These are phyloP conservation scores for Arachis monticola DNA, from an alignment of 331 rosid genomes.

Conservation along the genomic window DNA sequence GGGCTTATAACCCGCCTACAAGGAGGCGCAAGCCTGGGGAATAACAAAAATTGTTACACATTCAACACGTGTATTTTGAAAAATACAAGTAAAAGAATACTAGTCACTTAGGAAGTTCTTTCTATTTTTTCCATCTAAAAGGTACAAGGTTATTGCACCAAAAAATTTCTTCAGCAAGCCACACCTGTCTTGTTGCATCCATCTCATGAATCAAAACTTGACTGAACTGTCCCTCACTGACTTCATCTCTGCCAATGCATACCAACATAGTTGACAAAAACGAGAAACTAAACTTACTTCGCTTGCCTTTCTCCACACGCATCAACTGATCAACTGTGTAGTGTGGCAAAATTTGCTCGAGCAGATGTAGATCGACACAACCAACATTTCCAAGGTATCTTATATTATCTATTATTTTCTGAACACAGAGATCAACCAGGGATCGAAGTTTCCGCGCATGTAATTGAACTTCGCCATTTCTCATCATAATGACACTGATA, in stretches of 20 bases:
- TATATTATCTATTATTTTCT: too few species aligned
- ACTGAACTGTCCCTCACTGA: slow-evolving; percentile 79
- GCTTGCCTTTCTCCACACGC: too few species aligned
- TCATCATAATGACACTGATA: too few species aligned
- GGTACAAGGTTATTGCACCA: background rate
- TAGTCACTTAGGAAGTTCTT: background rate
- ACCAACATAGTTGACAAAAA: too few species aligned
- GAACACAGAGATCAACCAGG: too few species aligned
- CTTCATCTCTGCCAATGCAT: slow-evolving; percentile 71
- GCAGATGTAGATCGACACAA: too few species aligned
- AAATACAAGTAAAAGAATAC: background rate
- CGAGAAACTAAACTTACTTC: too few species aligned
- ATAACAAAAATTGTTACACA: background rate
- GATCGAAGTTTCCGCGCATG: too few species aligned
- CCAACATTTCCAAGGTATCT: too few species aligned
- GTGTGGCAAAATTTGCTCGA: too few species aligned
- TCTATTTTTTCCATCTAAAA: background rate
- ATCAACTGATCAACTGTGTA: too few species aligned
- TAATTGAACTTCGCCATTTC: too few species aligned
- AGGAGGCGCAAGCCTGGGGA: slow-evolving; percentile 72
- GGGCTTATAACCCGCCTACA: slow-evolving; percentile 59
- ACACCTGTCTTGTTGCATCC: slow-evolving; percentile 84
- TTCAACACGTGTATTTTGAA: background rate
- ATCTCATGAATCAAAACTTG: slow-evolving; percentile 82
- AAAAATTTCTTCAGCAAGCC: background rate